These are phyloP conservation scores for Bisporella sp. DNA, from an alignment of 2,329 filamentous ascomycete genomes.

Conservation along the genomic window DNA sequence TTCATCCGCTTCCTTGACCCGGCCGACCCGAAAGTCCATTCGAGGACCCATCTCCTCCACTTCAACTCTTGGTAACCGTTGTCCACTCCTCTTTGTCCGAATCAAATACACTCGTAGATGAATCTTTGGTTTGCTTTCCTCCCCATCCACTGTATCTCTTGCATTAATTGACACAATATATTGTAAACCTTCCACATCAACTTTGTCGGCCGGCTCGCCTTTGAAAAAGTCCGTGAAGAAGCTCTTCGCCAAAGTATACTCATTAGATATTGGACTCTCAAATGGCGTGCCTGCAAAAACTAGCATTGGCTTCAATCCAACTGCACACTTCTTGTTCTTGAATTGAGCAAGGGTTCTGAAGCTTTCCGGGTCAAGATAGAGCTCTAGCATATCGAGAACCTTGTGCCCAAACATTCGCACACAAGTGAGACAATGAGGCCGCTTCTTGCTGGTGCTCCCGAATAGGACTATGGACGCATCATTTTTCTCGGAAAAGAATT, in stretches of 20 bases:
- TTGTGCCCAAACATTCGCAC: conserved; percentile 79
- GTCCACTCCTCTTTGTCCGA: conserved; percentile 76
- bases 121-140: conserved; percentile 47
- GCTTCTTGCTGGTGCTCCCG: conserved; percentile 83
- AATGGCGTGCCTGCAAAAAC: conserved; percentile 86
- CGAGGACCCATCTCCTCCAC: conserved; percentile 92
- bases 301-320: conserved; percentile 84
- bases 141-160: conserved; percentile 48
- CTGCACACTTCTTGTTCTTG: conserved; percentile 66
- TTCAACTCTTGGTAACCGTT: conserved; percentile 83
- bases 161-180: conserved; percentile 80
- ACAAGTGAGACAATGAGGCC: conserved; percentile 84
- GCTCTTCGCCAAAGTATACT: conserved; percentile 81
- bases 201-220: conserved; percentile 67
- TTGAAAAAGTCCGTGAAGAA: conserved; percentile 88
- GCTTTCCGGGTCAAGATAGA: conserved; percentile 69
- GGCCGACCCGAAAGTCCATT: conserved; percentile 84
- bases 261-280: conserved; percentile 70
- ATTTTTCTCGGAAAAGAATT: conserved; percentile 97
- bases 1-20: conserved; percentile 71
- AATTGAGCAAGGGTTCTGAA: conserved; percentile 68
- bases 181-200: conserved; percentile 92
- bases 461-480: conserved; percentile 83
- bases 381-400: conserved; percentile 90
- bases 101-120: conserved; percentile 79